Evolutionary conservation across 306 rosid species (phyloP), one percentile per base, ranked within the genome.

Genomic region (Vachellia collinsii): DNA sequence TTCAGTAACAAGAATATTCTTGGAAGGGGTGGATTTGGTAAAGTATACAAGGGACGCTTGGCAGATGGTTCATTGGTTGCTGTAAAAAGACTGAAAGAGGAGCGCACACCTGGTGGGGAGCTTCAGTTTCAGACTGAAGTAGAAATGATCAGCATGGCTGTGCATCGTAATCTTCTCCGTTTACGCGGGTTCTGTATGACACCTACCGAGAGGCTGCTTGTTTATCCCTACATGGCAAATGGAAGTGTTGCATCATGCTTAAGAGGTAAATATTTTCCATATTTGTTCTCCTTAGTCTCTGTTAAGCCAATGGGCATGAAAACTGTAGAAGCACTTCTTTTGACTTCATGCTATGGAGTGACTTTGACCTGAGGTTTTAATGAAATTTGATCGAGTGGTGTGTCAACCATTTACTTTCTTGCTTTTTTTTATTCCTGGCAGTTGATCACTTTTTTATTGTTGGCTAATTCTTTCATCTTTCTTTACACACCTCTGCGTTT

Each of bases 131-230:
- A 95, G 84, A 95, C 99, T 39, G 99, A 95, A 88, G 99, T 95
- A 36, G 98, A 95, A 94, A 95, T 95, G 99, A 96, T 96, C 75
- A 96, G 99, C 88, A 92, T 96, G 98, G 99, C 98, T 37, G 99
- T 96, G 81, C 99, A 96, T 86, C 94, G 99, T 72, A 96, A 96
- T 82, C 98, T 93, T 77, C 97, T 96, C 65, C 91, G 98, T 17
- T 79, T 96, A 71, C 98, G 97, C 20, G 98, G 99, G 7, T 96
- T 96, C 79, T 96, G 98, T 83, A 96, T 96, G 99, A 96, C 99
- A 58, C 99, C 99, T 61, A 93, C 99, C 0, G 99, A 96, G 82
- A 90, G 99, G 70, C 83, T 96, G 65, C 99, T 96, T 83, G 99
- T 96, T 79, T 96, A 96, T 86, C 99, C 98, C 36, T 96, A 90